Percentiles rank a stretch among this genome's conserved stretches.
These are phyloP conservation scores for Bonia amplexicaulis DNA, from an alignment of 176 grass and related monocot species.

Conservation along the genomic window DNA sequence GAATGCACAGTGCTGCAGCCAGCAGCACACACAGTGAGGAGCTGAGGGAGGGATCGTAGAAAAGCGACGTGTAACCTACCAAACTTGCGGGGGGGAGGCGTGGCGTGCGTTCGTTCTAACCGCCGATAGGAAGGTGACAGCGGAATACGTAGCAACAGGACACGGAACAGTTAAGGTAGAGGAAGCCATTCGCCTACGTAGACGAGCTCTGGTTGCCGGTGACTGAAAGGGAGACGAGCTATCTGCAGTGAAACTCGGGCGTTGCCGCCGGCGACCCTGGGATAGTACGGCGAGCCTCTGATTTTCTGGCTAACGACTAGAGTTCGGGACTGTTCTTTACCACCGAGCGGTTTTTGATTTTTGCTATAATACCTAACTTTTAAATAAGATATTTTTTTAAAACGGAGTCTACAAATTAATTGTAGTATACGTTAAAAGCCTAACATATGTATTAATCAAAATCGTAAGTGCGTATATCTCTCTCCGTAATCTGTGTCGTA, in stretches of 20 bases:
- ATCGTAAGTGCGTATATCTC: too few species aligned
- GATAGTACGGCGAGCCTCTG: background rate
- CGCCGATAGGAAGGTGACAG: conserved; percentile 6
- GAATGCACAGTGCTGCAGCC: background rate
- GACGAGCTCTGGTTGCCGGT: background rate
- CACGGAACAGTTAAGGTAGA: background rate
- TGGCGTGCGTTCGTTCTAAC: background rate
- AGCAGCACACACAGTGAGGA: background rate
- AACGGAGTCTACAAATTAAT: too few species aligned
- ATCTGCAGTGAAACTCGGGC: background rate
- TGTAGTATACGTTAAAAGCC: too few species aligned
- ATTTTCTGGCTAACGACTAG: background rate
- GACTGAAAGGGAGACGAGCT: background rate
- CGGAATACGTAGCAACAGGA: background rate
- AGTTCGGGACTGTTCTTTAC: too few species aligned
- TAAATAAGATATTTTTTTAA: too few species aligned
- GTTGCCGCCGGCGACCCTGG: background rate
- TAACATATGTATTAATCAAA: too few species aligned
- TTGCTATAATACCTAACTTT: too few species aligned
- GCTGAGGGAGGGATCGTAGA: background rate
- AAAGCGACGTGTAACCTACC: conserved; percentile 53
- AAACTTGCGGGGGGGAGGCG: background rate
- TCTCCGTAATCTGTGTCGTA: too few species aligned
- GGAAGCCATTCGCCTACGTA: background rate
- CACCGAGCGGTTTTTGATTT: too few species aligned